Percentiles rank a stretch among this genome's conserved stretches.
These are phyloP conservation scores for Candida incommunis DNA, from an alignment of 805 yeast species.

Conservation along the genomic window DNA sequence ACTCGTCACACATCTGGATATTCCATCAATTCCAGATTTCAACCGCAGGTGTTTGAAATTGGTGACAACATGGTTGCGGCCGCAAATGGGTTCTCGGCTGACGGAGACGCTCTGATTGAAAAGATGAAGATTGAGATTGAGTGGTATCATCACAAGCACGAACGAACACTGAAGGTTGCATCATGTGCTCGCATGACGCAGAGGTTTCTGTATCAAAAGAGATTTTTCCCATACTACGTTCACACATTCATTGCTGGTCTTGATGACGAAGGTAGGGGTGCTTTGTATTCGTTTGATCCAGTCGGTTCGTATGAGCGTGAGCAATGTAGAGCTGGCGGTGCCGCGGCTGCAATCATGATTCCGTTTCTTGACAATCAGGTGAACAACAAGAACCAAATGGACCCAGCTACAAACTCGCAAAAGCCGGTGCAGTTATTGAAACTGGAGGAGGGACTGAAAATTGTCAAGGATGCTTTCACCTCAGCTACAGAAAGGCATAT, in stretches of 20 bases:
- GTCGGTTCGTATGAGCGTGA: constrained; percentile 97
- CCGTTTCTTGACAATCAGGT: constrained; percentile 97
- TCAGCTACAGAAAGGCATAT: constrained; percentile 98
- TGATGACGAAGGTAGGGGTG: constrained; percentile 84
- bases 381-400: constrained; percentile 83
- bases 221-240: constrained; percentile 94
- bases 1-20: constrained; percentile 95
- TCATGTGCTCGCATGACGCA: constrained; percentile 86
- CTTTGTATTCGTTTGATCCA: constrained; percentile 92
- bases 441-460: constrained; percentile 71
- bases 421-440: constrained; percentile 40
- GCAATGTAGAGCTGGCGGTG: constrained; percentile 96
- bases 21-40: constrained; percentile 82
- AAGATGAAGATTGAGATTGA: constrained; percentile 37
- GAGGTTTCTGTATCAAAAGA: constrained; percentile 78
- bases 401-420: constrained; percentile 56
- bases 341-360: constrained; percentile 91
- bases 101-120: constrained; percentile 72
- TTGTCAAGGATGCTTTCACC: constrained; percentile 87
- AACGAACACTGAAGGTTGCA: constrained; percentile 46
- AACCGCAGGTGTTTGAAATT: constrained; percentile 75
- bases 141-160: constrained; percentile 90
- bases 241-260: constrained; percentile 91
- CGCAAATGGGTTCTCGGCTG: constrained; percentile 96
- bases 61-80: constrained; percentile 81